Base-by-base conservation (phyloP, 2,329 filamentous ascomycete species). In the Phyllosticta citriasiana region DNA sequence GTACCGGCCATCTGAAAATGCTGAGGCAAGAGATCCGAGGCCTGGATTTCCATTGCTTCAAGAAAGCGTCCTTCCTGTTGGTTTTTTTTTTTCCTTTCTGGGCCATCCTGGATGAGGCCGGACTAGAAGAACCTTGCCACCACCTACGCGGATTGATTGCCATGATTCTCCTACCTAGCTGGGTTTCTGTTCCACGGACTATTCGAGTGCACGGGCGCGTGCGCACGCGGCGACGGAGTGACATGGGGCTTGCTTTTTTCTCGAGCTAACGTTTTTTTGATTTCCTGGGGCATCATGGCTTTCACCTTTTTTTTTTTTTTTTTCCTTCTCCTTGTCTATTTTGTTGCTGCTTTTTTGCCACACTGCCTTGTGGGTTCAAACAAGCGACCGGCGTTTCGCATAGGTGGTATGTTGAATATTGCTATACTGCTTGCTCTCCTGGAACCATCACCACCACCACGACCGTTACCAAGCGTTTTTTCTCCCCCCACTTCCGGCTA, bases 381-480 rank as follows among this genome's bases (percentile, higher is more conserved):
- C 58, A 51, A 61, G 59, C 59, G 59, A 56, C 59, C 59, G 59
- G 59, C 59, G 59, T 61, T 54, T 56, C 47, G 55, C 25, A 54
- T 50, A 54, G 59, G 59, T 53, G 59, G 54, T 40, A 40, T 40
- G 33, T 40, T 40, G 33, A 8, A 16, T 40, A 8, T 8, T 6
- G 9, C 9, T 30, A 30, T 30, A 22, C 19, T 22, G 19, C 27
- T 6, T 7, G 6, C 27, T 8, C 6, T 30, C 27, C 27, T 30
- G 27, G 26, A 8, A 30, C 27, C 27, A 30, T 30, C 27, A 30
- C 27, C 27, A 30, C 3, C 5, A 30, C 27, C 27, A 30, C 27
- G 3, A 30, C 27, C 27, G 27, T 30, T 30, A 30, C 27, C 27
- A 30, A 7, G 27, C 27, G 6, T 30, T 30, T 6, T 30, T 30